These are phyloP conservation scores for Podaxis sp. DNA, from an alignment of 768 basidiomycete genomes.

Conservation along the genomic window DNA sequence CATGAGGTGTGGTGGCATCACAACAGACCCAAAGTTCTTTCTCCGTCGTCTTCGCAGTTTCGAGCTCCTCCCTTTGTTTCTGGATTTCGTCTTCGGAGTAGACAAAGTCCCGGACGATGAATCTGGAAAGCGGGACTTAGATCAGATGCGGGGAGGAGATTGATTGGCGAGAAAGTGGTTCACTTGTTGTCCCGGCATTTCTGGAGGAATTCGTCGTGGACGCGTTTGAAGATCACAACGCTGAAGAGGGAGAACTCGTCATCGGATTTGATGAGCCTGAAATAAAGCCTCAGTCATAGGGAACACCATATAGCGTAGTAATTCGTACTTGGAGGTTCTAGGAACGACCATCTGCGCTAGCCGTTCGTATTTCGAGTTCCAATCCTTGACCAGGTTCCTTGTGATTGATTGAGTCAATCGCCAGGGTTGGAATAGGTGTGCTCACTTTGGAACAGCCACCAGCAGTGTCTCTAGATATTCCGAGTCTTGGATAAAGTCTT, in stretches of 20 bases:
- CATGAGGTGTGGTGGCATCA: not conserved
- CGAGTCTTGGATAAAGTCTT: constrained; percentile 83
- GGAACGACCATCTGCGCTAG: constrained; percentile 91
- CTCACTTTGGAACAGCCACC: constrained; percentile 93
- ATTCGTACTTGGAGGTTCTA: constrained; percentile 75
- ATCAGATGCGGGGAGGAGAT: constrained; percentile 6
- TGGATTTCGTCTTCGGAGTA: constrained; percentile 81
- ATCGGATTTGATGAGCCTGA: constrained; percentile 75
- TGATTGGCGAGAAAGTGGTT: constrained; percentile 18
- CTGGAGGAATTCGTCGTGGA: constrained; percentile 90
- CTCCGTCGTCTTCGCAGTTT: constrained; percentile 80
- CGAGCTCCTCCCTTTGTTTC: constrained; percentile 81
- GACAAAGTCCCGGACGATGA: constrained; percentile 91
- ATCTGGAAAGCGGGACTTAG: constrained; percentile 48
- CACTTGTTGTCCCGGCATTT: constrained; percentile 96
- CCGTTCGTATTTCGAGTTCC: constrained; percentile 87
- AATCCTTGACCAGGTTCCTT: constrained; percentile 82
- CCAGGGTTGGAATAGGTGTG: constrained; percentile 17
- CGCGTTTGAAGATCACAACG: constrained; percentile 86
- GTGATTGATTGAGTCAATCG: constrained; percentile 26
- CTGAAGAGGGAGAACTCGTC: constrained; percentile 86
- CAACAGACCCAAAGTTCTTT: constrained; percentile 91
- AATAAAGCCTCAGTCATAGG: constrained; percentile 14
- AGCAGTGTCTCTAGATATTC: constrained; percentile 93
- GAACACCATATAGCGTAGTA: constrained; percentile 8